Evolutionary conservation across 257 asterid genomes (phyloP), one percentile per base, ranked within the genome.

Genomic region (Solanum appendiculatum): DNA sequence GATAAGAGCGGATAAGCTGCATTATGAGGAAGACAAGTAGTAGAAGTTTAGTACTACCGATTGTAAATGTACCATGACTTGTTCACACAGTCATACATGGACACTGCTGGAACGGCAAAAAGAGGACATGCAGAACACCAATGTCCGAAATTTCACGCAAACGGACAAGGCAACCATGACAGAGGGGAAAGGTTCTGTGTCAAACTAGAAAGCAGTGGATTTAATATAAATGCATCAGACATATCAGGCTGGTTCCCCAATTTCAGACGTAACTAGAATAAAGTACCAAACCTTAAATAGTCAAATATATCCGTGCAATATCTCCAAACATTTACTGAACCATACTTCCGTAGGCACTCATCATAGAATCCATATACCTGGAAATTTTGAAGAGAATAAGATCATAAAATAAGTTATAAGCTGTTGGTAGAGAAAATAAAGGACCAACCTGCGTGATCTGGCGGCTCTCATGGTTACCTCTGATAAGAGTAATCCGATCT

Each of bases 361-460:
- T 97, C 99, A 87, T 95, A 97, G 93, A 97, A 97, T 83, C 99
- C 98, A 86, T 97, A 97, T 33, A 97, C 99, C 99, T 97, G 94
- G 78, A 88, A 58, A 86, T 81, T 83, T 86, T 46, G 85, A 87
- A 60, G 82, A 86, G 48, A 51, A 46, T 86, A 14, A 72, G 87
- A 46, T 5, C 18, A 56, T 23, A 77, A 29, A 74, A 16, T 48
- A 37, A 86, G 84, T 21, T 70, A 33, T 31, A 64, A 86, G 23
- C n/a, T 13, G 73, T 29, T 23, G 66, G 63, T 27, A 72, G 27
- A 63, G 20, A 86, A 87, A 83, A 89, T 39, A 34, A 68, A 87
- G 77, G 89, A 54, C 86, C 87, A 87, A 97, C 99, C 98, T 97
- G 99, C 86, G 99, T 97, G 85, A 97, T 97, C 91, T 97, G 99